Base-by-base conservation (phyloP, 345 rosid species). In the Lagerstroemia speciosa region DNA sequence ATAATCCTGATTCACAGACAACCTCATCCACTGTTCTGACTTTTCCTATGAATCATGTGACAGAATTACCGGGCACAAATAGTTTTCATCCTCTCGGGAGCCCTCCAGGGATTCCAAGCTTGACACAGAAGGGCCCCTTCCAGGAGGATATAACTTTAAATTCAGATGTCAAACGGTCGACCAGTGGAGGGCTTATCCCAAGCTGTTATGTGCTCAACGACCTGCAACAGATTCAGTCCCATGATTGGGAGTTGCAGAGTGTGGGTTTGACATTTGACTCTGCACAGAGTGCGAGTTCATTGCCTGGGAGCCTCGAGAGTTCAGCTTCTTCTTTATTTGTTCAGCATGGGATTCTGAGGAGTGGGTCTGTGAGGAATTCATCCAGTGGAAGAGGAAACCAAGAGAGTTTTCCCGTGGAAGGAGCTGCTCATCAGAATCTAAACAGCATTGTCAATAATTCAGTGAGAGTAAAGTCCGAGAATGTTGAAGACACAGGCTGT, bases 181-280 rank as follows among this genome's bases (percentile, higher is more conserved):
- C 32, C 19, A 36, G 65, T 12, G 83, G 76, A n/a, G 92, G 81
- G 52, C 74, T 83, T 72, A 65, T 81, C 67, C 72, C 81, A 1
- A 84, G 79, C 71, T 91, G 85, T 37, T 85, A 91, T 74, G 71
- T 88, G 38, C 81, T 86, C 71, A 76, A 75, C 22, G 84, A 89
- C 67, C 74, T 87, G 76, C 81, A 81, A 19, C 97, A 87, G 80
- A 86, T 81, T 68, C 89, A 79, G 70, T 63, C 89, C 41, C 76
- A 78, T 33, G 83, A 83, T 52, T 91, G 97, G 98, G 91, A 87
- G 73, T 75, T 84, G 41, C 86, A 77, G 64, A 83, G 85, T 75
- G 86, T 84, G 6, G 92, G 89, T 62, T 27, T 87, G 77, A 57
- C 77, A 15, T 87, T 76, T 70, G 78, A 76, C 69, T 78, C 85